Conservation (phyloP, 108 stramenopile species). For the Pinguiococcus pyrenoidosus region DNA sequence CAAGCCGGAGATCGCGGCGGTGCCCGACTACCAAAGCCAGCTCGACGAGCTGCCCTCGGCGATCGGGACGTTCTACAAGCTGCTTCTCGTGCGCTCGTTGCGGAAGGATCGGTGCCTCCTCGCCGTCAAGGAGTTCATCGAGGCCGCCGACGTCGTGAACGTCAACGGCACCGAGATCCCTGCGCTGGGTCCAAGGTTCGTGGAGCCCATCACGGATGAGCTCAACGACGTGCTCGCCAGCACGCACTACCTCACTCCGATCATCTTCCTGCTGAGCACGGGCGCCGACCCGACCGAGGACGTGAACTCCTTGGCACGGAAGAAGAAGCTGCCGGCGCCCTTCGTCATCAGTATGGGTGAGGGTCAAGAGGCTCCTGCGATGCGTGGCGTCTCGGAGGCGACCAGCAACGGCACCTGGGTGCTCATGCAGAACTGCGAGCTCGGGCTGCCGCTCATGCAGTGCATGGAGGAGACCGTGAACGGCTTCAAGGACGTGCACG, state of each 20-base stretch:
- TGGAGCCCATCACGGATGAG: conserved; percentile 41
- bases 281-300: conserved; percentile 53
- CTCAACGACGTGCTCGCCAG: conserved; percentile 30
- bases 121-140: conserved; percentile 39
- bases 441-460: conserved; percentile 28
- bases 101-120: conserved; percentile 45
- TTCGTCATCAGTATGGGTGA: conserved; percentile 50
- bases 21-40: conserved; percentile 32
- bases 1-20: conserved; percentile 34
- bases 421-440: conserved; percentile 31
- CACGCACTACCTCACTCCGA: conserved; percentile 29
- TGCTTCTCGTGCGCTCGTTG: conserved; percentile 41
- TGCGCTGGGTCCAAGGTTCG: conserved; percentile 34
- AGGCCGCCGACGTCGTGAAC: conserved; percentile 28
- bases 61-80: conserved; percentile 29
- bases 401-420: conserved; percentile 34
- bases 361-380: conserved; percentile 37
- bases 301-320: conserved; percentile 36
- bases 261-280: conserved; percentile 41
- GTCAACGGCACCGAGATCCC: conserved; percentile 20
- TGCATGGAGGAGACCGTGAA: conserved; percentile 1
- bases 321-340: conserved; percentile 24
- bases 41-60: conserved; percentile 23
- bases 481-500: background rate
- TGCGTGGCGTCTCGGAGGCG: too few relatives aligned